Percentiles rank a stretch among this genome's conserved stretches.
Evolutionary conservation across 2,329 filamentous ascomycete genomes (phyloP).

Genomic region (Sarocladiaceae sp.): DNA sequence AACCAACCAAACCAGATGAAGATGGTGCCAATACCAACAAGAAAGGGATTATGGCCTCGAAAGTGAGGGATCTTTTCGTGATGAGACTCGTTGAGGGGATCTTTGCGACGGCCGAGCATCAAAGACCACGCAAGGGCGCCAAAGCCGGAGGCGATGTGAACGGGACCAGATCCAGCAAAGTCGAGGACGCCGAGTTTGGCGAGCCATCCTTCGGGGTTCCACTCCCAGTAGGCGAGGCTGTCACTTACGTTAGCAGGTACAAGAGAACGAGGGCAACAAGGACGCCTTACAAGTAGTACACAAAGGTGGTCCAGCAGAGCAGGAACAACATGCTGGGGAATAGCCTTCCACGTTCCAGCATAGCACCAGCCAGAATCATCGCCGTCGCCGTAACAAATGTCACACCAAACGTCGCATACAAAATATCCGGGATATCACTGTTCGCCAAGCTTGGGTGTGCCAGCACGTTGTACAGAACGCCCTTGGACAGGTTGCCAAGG

Average conservation of each 20-base stretch:
- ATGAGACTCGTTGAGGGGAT: conserved; percentile 39
- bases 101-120: conserved; percentile 52
- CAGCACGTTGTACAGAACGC: conserved; percentile 25
- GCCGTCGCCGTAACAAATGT: conserved; percentile 28
- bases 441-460: conserved; percentile 26
- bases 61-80: conserved; percentile 23
- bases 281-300: conserved; percentile 40
- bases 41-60: conserved; percentile 55
- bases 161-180: conserved; percentile 56
- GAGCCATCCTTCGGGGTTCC: conserved; percentile 59
- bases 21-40: conserved; percentile 57
- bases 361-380: conserved; percentile 31
- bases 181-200: conserved; percentile 53
- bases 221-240: conserved; percentile 58
- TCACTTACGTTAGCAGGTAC: not conserved
- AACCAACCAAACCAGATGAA: conserved; percentile 59
- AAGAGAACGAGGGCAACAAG: not conserved
- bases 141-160: conserved; percentile 57
- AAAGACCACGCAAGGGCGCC: conserved; percentile 56
- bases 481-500: conserved; percentile 26
- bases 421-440: conserved; percentile 26
- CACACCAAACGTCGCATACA: conserved; percentile 25
- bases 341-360: conserved; percentile 29
- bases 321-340: conserved; percentile 52
- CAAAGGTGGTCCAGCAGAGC: conserved; percentile 57